phyloP scores from a whole-genome alignment of 1,284 basidiomycete species.

The Inonotus obliquus region DNA sequence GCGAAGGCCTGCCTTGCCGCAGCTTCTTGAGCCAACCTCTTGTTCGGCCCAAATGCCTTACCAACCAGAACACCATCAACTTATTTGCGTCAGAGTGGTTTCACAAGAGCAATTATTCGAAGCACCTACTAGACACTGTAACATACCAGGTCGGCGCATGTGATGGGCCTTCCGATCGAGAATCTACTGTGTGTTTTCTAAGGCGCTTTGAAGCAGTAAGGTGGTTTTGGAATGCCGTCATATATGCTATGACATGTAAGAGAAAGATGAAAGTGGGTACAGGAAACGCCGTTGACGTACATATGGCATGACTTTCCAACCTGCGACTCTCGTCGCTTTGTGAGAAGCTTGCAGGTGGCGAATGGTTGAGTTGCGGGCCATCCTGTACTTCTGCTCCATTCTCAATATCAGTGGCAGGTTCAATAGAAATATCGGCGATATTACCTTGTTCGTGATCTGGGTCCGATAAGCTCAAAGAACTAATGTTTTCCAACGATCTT shows the following conservation, averaged over 20 bases:
- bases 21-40: constrained; percentile 3
- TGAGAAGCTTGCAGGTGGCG: neutral
- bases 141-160: neutral
- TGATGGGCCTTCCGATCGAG: neutral
- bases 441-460: too few species aligned
- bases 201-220: neutral
- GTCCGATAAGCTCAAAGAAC: neutral
- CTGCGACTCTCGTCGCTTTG: neutral
- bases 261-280: neutral
- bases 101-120: neutral
- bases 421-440: neutral
- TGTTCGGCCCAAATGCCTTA: neutral
- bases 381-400: neutral
- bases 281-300: neutral
- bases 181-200: neutral
- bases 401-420: neutral
- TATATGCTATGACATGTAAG: neutral
- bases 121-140: neutral
- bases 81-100: neutral
- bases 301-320: neutral
- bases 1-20: constrained; percentile 4
- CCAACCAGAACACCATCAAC: neutral
- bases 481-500: neutral
- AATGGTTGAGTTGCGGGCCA: neutral
- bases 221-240: constrained; percentile 3